Percentiles rank a stretch among this genome's conserved stretches.
Conservation (phyloP, 2,329 filamentous ascomycete genomes). For the Aphanocladium album region DNA sequence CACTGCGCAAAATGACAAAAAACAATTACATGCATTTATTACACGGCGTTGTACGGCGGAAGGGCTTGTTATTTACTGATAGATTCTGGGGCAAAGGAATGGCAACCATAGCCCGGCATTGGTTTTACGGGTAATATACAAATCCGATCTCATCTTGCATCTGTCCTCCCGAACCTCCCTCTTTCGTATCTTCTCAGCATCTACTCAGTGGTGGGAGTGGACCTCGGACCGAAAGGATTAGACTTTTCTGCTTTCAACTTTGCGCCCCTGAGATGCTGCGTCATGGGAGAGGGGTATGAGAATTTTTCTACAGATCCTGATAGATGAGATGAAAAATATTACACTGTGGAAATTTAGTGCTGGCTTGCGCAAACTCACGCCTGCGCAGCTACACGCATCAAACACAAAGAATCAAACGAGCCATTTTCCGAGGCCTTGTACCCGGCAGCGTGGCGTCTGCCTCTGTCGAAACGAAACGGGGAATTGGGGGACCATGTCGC, state of each 20-base stretch:
- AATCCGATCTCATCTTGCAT: neutral
- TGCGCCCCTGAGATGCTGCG: neutral
- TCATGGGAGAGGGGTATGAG: neutral
- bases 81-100: slow-evolving; percentile 8
- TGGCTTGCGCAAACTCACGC: neutral
- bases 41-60: slow-evolving; percentile 9
- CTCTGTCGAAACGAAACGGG: neutral
- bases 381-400: neutral
- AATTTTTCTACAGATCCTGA: neutral
- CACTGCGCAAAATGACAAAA: neutral
- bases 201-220: neutral
- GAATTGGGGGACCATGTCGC: slow-evolving; percentile 1
- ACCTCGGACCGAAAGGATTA: neutral
- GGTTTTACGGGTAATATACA: slow-evolving; percentile 2
- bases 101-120: neutral
- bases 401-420: neutral
- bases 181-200: neutral
- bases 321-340: neutral
- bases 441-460: neutral
- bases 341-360: neutral
- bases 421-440: neutral
- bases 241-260: neutral
- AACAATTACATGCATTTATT: slow-evolving; percentile 9
- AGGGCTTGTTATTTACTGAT: slow-evolving; percentile 7
- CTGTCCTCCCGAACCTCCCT: neutral